These are phyloP conservation scores for Scutellaria minor DNA, from an alignment of 257 asterid genomes.

Conservation along the genomic window DNA sequence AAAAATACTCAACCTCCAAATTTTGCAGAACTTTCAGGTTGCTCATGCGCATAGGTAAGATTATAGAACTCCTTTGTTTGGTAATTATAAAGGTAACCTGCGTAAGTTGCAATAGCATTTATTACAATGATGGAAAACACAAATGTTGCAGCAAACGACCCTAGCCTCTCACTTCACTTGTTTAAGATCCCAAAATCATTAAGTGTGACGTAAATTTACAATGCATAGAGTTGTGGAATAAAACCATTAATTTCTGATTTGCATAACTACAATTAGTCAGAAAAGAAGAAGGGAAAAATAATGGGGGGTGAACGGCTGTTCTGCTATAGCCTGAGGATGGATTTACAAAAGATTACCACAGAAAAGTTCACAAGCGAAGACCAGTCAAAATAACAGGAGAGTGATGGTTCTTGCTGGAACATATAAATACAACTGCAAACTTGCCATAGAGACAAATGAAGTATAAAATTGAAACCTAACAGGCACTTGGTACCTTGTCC, in stretches of 20 bases:
- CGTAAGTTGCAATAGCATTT: conserved; percentile 36
- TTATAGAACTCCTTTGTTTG: conserved; percentile 95
- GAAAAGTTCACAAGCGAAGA: conserved; percentile 30
- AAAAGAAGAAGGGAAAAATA: neutral
- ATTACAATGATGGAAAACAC: conserved; percentile 30
- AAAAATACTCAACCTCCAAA: conserved; percentile 75
- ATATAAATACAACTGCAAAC: conserved; percentile 24
- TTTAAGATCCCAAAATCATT: conserved; percentile 19
- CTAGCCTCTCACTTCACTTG: conserved; percentile 23
- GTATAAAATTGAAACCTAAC: conserved; percentile 24
- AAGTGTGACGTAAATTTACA: conserved; percentile 22
- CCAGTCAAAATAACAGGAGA: conserved; percentile 15
- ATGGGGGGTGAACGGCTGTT: conserved; percentile 17
- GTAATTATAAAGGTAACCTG: conserved; percentile 96
- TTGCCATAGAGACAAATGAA: conserved; percentile 1
- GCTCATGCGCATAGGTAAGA: conserved; percentile 95
- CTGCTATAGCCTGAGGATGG: conserved; percentile 22
- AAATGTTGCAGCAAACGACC: conserved; percentile 11
- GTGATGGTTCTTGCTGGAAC: conserved; percentile 16
- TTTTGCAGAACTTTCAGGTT: conserved; percentile 87
- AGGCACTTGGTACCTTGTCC: conserved; percentile 74
- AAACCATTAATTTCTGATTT: conserved; percentile 23
- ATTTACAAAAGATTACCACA: conserved; percentile 22
- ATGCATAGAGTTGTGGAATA: conserved; percentile 23
- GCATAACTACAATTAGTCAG: conserved; percentile 6